Conservation (phyloP, 202 grass and related monocot species). For the Brachypodium distachyon region DNA sequence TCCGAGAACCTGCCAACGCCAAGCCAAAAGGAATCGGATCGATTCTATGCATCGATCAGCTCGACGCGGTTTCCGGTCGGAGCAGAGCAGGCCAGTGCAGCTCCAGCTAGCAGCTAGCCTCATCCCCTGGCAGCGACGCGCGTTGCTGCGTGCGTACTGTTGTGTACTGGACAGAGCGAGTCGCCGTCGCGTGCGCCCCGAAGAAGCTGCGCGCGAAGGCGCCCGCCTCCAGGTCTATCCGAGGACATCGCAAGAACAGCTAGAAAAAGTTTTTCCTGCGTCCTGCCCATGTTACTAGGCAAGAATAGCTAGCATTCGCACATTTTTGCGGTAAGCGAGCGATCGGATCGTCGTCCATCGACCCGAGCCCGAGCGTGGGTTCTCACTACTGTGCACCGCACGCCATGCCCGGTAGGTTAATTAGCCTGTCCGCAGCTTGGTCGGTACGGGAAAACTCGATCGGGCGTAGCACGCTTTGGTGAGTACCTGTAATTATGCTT, state of each 20-base stretch:
- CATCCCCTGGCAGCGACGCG: not conserved
- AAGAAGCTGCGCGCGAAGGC: slow-evolving; percentile 41
- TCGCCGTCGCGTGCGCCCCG: not conserved
- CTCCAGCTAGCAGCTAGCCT: slow-evolving; percentile 31
- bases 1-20: too few relatives aligned
- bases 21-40: too few relatives aligned
- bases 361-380: slow-evolving; percentile 4
- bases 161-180: too few relatives aligned
- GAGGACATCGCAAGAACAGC: too few relatives aligned
- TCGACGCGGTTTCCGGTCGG: slow-evolving; percentile 34
- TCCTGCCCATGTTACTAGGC: slow-evolving; percentile 21
- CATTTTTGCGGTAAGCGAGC: too few relatives aligned
- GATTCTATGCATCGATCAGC: not conserved
- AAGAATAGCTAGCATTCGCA: too few relatives aligned
- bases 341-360: not conserved
- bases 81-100: slow-evolving; percentile 32
- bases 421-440: not conserved
- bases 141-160: not conserved
- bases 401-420: not conserved
- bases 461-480: too few relatives aligned
- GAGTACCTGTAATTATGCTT: not conserved
- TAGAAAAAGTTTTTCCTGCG: not conserved
- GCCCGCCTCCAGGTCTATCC: too few relatives aligned
- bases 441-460: not conserved
- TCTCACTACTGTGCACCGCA: slow-evolving; percentile 20